These are phyloP conservation scores for Boletellus dicymbophilus DNA, from an alignment of 1,284 basidiomycete genomes.

Conservation along the genomic window DNA sequence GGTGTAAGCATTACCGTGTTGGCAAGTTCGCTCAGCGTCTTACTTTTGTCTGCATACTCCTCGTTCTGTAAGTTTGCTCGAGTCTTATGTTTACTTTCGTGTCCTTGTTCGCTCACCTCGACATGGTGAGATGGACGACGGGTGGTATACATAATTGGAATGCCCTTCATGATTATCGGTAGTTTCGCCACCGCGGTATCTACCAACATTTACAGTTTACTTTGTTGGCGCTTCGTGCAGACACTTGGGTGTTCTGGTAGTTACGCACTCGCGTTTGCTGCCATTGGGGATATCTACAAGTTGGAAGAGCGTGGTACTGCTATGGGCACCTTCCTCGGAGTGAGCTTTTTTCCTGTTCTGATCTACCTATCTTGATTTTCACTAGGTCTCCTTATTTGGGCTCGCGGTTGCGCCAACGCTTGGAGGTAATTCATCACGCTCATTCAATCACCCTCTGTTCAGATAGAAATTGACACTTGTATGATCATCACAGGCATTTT, in stretches of 20 bases:
- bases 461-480: conserved; percentile 1
- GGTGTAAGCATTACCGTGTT: conserved; percentile 29
- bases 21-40: conserved; percentile 19
- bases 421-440: conserved; percentile 37
- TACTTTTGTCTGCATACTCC: conserved; percentile 29
- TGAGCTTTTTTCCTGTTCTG: conserved; percentile 20
- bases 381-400: conserved; percentile 44
- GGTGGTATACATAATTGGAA: conserved; percentile 42
- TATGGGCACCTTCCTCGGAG: conserved; percentile 48
- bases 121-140: conserved; percentile 42
- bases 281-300: conserved; percentile 50
- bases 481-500: conserved; percentile 45
- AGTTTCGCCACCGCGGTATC: conserved; percentile 44
- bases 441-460: not conserved
- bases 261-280: conserved; percentile 46
- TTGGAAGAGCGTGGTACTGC: conserved; percentile 48
- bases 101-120: not conserved
- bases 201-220: conserved; percentile 35
- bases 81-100: not conserved
- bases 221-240: conserved; percentile 50
- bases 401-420: conserved; percentile 45
- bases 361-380: not conserved
- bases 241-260: conserved; percentile 43
- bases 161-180: conserved; percentile 47
- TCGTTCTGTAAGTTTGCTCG: conserved; percentile 15